phyloP scores from a whole-genome alignment of 257 asterid species.

The Gynochthodes officinalis region DNA sequence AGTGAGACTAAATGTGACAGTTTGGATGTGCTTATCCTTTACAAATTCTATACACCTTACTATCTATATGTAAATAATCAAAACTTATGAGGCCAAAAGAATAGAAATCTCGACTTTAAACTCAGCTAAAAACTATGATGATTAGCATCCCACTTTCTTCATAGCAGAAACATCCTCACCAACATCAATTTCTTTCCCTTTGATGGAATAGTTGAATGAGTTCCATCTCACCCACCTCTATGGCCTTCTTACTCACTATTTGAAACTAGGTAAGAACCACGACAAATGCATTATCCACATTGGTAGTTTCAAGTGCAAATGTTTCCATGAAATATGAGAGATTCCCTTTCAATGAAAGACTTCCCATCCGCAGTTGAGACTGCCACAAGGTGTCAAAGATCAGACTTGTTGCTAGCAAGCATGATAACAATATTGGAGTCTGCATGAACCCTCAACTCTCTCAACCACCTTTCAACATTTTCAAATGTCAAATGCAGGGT shows the following conservation, averaged over 20 bases:
- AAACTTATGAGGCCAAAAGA: no score
- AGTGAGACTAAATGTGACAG: no score
- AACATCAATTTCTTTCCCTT: slow-evolving; percentile 71
- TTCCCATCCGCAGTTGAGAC: slow-evolving; percentile 72
- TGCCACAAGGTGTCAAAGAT: slow-evolving; percentile 79
- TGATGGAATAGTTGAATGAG: slow-evolving; percentile 43
- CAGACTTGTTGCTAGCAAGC: slow-evolving; percentile 86
- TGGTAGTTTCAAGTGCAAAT: slow-evolving; percentile 73
- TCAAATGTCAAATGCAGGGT: slow-evolving; percentile 78
- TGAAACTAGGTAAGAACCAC: slow-evolving; percentile 74
- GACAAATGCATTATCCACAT: slow-evolving; percentile 68
- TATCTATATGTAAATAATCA: no score
- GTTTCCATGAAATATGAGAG: slow-evolving; percentile 89
- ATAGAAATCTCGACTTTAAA: neutral
- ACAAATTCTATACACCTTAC: no score
- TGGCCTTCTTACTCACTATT: slow-evolving; percentile 68
- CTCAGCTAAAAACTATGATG: slow-evolving; percentile 30
- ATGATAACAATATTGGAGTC: slow-evolving; percentile 79
- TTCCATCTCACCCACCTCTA: slow-evolving; percentile 54
- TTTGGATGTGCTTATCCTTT: no score
- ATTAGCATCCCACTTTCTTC: slow-evolving; percentile 75
- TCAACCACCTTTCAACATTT: slow-evolving; percentile 69
- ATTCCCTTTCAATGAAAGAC: slow-evolving; percentile 68
- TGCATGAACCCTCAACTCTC: slow-evolving; percentile 71
- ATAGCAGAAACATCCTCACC: slow-evolving; percentile 65